Evolutionary conservation across 768 basidiomycete genomes (phyloP), one percentile per base, ranked within the genome.

Genomic region (Royoungia palumana): DNA sequence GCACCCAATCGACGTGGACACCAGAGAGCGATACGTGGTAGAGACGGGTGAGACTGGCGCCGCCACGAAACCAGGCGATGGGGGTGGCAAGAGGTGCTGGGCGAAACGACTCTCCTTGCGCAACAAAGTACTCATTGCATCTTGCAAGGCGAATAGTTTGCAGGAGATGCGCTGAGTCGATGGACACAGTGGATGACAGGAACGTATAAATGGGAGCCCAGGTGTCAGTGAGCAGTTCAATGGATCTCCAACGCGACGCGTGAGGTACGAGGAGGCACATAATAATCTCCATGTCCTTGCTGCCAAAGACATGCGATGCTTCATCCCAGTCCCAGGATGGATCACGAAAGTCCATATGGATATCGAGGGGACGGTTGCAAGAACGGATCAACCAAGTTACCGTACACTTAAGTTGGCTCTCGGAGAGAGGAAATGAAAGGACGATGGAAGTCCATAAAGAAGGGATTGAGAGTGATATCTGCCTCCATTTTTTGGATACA

Each of bases 301-400:
- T 71, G 5, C 49, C 54, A 51, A 82, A 81, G 1, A 58, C 47
- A 11, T 78, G 75, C 45, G 78, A 74, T 1, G 65, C 50, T 42
- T 69, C 62, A 35, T 76, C 72, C 78, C 79, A 83, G 43, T 76
- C 67, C 76, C 81, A 82, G 17, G 62, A 55, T 2, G 75, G 75
- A 63, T 84, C 82, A 16, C 82, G 79, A 54, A 83, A 72, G 58
- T 83, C 81, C 53, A 83, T 70, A 38, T 73, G 61, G 39, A 84
- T 70, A 51, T 78, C 69, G 41, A 84, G 69, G 1, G 81, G 74
- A 44, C 67, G 65, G 12, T 57, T 50, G 20, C 67, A 64, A 10
- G 82, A 83, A n/a, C 79, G 72, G 13, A 54, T 48, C 7, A 83
- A 58, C 61, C 69, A 78, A 19, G 70, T 51, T 2, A 63, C 44